Conservation (phyloP, 768 basidiomycete genomes). For the Leccinum aurantiacum region DNA sequence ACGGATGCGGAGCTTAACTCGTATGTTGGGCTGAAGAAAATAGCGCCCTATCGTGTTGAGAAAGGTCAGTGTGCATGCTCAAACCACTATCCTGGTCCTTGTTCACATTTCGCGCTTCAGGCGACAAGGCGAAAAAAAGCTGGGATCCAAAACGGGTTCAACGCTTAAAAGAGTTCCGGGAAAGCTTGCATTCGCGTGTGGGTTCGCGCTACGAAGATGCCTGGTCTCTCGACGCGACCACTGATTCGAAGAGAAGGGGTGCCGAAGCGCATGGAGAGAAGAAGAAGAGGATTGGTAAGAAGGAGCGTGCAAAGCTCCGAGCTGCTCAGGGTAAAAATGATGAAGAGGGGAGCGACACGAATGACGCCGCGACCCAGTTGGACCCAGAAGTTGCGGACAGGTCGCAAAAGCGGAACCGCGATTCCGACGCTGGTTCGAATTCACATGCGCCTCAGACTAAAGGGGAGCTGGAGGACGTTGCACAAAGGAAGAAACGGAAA, state of each 20-base stretch:
- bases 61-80: conserved; percentile 27
- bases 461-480: conserved; percentile 11
- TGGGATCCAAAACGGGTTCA: conserved; percentile 68
- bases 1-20: conserved; percentile 92
- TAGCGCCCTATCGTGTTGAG: conserved; percentile 83
- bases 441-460: conserved; percentile 10
- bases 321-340: conserved; percentile 22
- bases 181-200: conserved; percentile 50
- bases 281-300: conserved; percentile 72
- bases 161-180: conserved; percentile 71
- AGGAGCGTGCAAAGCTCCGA: conserved; percentile 60
- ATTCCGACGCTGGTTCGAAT: conserved; percentile 9
- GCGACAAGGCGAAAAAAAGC: conserved; percentile 26
- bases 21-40: conserved; percentile 84
- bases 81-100: not conserved
- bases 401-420: conserved; percentile 19
- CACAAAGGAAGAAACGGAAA: conserved; percentile 40
- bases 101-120: conserved; percentile 7
- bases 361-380: not conserved
- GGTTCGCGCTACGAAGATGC: conserved; percentile 18
- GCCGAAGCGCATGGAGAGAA: conserved; percentile 22
- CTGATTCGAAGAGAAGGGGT: conserved; percentile 6
- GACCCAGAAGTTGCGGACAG: not conserved
- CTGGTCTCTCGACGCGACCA: conserved; percentile 17
- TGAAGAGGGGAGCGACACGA: conserved; percentile 4